A percentile compares a stretch with the other conserved stretches of the same genome.
Evolutionary conservation across 129 eudicot genomes (phyloP).

Genomic region (Kitagawia praeruptora): DNA sequence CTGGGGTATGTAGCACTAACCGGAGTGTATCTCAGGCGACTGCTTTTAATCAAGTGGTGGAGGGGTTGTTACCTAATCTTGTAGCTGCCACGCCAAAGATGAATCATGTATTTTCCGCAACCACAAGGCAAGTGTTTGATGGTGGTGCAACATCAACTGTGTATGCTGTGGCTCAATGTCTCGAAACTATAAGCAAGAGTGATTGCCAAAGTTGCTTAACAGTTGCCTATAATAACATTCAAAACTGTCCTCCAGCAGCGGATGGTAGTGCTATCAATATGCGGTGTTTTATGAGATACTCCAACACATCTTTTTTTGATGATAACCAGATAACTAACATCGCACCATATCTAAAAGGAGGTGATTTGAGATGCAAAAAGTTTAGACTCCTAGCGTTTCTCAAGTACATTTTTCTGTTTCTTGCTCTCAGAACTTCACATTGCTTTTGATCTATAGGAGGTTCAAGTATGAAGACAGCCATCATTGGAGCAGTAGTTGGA

Average conservation of each 20-base stretch:
- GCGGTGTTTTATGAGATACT: conserved; percentile 71
- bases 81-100: conserved; percentile 1
- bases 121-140: conserved; percentile 9
- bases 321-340: conserved; percentile 38
- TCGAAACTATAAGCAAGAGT: conserved; percentile 26
- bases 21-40: neutral
- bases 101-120: neutral
- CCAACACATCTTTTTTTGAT: conserved; percentile 41
- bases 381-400: neutral
- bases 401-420: neutral
- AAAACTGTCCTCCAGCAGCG: conserved; percentile 45
- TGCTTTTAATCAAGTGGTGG: conserved; percentile 2
- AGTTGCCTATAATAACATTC: conserved; percentile 38
- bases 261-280: conserved; percentile 66
- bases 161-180: conserved; percentile 61
- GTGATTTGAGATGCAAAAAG: conserved; percentile 12
- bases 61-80: conserved; percentile 2
- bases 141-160: conserved; percentile 24
- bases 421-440: neutral
- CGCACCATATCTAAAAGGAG: conserved; percentile 32
- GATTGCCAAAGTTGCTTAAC: conserved; percentile 57
- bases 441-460: conserved; percentile 23
- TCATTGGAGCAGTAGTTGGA: conserved; percentile 26
- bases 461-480: conserved; percentile 24
- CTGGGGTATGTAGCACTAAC: neutral